Base-by-base conservation (phyloP, 2,329 filamentous ascomycete species). In the Parastagonospora avenae region DNA sequence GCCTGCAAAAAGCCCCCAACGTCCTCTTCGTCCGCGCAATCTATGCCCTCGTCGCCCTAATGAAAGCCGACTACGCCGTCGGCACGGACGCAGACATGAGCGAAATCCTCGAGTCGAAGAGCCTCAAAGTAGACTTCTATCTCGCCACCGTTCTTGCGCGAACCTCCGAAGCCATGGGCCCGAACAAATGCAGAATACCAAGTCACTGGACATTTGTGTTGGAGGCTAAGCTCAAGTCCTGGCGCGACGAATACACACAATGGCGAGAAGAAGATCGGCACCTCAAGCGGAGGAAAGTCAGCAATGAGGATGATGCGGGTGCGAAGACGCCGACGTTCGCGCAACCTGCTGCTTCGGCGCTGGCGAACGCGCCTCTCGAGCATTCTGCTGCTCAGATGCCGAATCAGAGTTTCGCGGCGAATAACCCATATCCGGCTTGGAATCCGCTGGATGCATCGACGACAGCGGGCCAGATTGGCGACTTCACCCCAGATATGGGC, bases 11-110 rank as follows among this genome's bases (percentile, higher is more conserved):
- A 31, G 54, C 63, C 0, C 61, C 68, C 0, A 70, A 68, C 27
- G 49, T 65, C 1, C 33, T 71, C n/a, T 73, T 68, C 40, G 67
- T 72, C 7, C 60, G 71, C 11, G 58, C 65, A 1, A 63, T 69
- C 8, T 73, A 67, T 48, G 66, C 68, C 0, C 60, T 73, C 1
- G 64, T 73, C 1, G 62, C 63, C 1, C 52, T 73, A 0, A 56
- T 73, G 54, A 72, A 68, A 46, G 66, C 62, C n/a, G 70, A 72
- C 39, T 73, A 71, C 27, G 70, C 68, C 1, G 63, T 73, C 2
- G 64, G 66, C 10, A 70, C 69, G 0, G 69, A 71, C 38, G 57
- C 62, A 1, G 63, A 70, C 5, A 67, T 73, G 58, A 62, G 69
- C 46, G 67, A 66, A 38, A 53, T 73, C 2, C 59, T 73, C 8